phyloP scores from a whole-genome alignment of 768 basidiomycete species.

The Rossbeevera mucosa region DNA sequence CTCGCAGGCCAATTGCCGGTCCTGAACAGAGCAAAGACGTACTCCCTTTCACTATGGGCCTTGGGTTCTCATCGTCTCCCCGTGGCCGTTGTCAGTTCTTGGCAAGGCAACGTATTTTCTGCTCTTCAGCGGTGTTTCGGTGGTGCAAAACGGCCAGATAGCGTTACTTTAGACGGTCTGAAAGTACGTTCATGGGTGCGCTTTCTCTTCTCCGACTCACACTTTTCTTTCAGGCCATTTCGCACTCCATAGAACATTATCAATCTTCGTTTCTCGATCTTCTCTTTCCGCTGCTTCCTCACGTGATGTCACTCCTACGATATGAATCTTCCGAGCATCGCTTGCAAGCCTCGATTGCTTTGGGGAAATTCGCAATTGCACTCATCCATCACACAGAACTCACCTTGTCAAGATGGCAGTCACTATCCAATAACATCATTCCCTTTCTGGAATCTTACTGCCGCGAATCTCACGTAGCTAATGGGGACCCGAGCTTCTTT shows the following conservation, averaged over 20 bases:
- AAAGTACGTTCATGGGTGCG: slow-evolving; percentile 19
- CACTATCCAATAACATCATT: slow-evolving; percentile 25
- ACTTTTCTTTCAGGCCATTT: slow-evolving; percentile 16
- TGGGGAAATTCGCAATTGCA: slow-evolving; percentile 25
- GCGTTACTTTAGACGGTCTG: slow-evolving; percentile 23
- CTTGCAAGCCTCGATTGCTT: slow-evolving; percentile 17
- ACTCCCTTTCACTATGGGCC: slow-evolving; percentile 46
- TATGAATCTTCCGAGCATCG: slow-evolving; percentile 14
- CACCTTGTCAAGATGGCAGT: slow-evolving; percentile 25
- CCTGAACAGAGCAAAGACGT: slow-evolving; percentile 41
- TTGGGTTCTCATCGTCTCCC: slow-evolving; percentile 50
- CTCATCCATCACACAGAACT: slow-evolving; percentile 32
- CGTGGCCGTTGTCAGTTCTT: slow-evolving; percentile 31
- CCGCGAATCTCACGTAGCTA: neutral
- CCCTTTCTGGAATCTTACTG: slow-evolving; percentile 22
- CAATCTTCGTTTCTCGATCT: slow-evolving; percentile 15
- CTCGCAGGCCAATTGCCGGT: slow-evolving; percentile 32
- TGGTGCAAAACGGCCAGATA: slow-evolving; percentile 16
- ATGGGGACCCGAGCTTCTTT: slow-evolving; percentile 18
- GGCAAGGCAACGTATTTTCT: slow-evolving; percentile 29
- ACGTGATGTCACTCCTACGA: slow-evolving; percentile 14
- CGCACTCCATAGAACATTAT: slow-evolving; percentile 20
- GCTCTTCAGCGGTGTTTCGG: slow-evolving; percentile 37
- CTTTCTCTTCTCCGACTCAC: slow-evolving; percentile 2
- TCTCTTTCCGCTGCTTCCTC: slow-evolving; percentile 21